These are phyloP conservation scores for Vitis riparia DNA, from an alignment of 164 flowering plant genomes.

Conservation along the genomic window DNA sequence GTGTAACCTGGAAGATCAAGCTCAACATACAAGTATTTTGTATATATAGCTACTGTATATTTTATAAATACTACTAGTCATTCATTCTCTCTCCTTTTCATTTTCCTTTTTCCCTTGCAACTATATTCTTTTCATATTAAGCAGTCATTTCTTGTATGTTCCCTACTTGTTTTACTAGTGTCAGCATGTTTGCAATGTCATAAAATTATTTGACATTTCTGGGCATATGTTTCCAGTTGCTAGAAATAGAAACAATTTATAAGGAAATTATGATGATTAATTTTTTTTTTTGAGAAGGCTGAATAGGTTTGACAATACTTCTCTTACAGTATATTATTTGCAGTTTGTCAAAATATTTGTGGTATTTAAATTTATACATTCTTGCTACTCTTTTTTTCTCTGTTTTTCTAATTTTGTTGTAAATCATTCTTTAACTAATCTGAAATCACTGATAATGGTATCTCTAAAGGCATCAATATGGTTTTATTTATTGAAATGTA, in stretches of 20 bases:
- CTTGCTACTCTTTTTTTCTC: background rate
- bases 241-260: background rate
- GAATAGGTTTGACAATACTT: background rate
- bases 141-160: too few relatives aligned
- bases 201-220: background rate
- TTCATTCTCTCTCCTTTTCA: too few relatives aligned
- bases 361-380: background rate
- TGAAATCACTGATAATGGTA: background rate
- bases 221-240: background rate
- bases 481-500: too few relatives aligned
- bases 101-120: too few relatives aligned
- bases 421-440: background rate
- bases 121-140: too few relatives aligned
- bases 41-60: too few relatives aligned
- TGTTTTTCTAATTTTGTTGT: background rate
- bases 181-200: too few relatives aligned
- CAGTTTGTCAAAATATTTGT: background rate
- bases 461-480: background rate
- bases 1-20: too few relatives aligned
- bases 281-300: background rate
- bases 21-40: too few relatives aligned
- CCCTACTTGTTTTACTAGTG: too few relatives aligned
- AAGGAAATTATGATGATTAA: background rate
- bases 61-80: too few relatives aligned
- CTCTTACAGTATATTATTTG: background rate